Percentiles rank a stretch among this genome's conserved stretches.
These are phyloP conservation scores for Rhizopogon parksii DNA, from an alignment of 1,284 basidiomycete species.

Conservation along the genomic window DNA sequence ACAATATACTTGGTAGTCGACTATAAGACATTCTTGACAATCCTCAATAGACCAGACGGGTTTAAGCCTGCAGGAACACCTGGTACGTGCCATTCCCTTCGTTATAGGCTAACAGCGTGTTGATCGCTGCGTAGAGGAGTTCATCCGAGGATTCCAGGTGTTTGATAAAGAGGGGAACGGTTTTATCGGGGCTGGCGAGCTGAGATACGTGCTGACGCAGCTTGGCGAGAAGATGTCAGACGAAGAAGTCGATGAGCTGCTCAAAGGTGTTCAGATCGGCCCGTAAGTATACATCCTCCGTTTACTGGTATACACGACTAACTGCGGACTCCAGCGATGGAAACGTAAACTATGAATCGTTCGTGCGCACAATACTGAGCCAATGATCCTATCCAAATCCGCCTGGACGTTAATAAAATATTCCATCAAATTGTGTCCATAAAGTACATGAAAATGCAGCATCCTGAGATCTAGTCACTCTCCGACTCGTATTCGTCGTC, in stretches of 20 bases:
- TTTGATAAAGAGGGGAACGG: slow-evolving; percentile 99
- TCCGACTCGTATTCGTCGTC: slow-evolving; percentile 60
- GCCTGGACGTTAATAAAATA: not conserved
- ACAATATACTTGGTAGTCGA: slow-evolving; percentile 54
- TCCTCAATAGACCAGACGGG: slow-evolving; percentile 92
- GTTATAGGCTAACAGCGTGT: not conserved
- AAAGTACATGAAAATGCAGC: slow-evolving; percentile 3
- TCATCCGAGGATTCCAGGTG: slow-evolving; percentile 98
- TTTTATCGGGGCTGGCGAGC: slow-evolving; percentile 87
- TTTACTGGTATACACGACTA: slow-evolving; percentile 12
- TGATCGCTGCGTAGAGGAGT: slow-evolving; percentile 68
- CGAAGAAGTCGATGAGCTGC: slow-evolving; percentile 95
- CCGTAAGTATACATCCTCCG: slow-evolving; percentile 45
- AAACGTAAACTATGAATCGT: slow-evolving; percentile 96
- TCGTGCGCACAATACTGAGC: slow-evolving; percentile 86
- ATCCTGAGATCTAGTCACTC: slow-evolving; percentile 32
- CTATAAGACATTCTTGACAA: slow-evolving; percentile 84
- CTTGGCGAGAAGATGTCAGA: slow-evolving; percentile 97
- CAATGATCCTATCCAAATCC: slow-evolving; percentile 41
- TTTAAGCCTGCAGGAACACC: slow-evolving; percentile 95
- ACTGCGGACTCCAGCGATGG: slow-evolving; percentile 65
- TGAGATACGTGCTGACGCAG: slow-evolving; percentile 93
- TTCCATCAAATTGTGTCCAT: not conserved
- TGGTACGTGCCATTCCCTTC: slow-evolving; percentile 42
- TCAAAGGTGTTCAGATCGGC: slow-evolving; percentile 90